These are phyloP conservation scores for Apiotrichum laibachii DNA, from an alignment of 1,284 basidiomycete genomes.

Conservation along the genomic window DNA sequence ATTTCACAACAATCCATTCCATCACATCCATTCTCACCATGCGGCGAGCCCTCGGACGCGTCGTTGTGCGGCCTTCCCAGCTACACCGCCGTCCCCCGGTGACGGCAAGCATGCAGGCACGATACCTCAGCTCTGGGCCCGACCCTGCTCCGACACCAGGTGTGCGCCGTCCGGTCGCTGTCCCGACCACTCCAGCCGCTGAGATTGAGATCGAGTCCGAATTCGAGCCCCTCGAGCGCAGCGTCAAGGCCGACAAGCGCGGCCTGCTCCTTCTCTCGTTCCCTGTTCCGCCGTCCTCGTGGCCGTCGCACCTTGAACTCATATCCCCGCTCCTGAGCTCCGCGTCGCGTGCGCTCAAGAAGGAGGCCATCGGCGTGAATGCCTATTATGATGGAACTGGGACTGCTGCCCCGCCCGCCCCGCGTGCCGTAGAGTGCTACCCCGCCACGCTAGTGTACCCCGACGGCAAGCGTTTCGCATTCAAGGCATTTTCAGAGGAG, in stretches of 20 bases:
- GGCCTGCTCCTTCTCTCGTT: conserved; percentile 38
- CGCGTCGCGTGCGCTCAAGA: conserved; percentile 23
- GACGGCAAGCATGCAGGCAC: no score
- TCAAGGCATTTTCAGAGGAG: conserved; percentile 18
- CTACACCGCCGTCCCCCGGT: no score
- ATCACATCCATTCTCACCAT: no score
- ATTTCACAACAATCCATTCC: not conserved
- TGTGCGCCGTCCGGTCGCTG: not conserved
- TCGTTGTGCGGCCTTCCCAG: no score
- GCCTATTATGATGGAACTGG: conserved; percentile 37
- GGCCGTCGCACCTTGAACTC: conserved; percentile 44
- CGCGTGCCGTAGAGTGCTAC: conserved; percentile 27
- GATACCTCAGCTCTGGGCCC: not conserved
- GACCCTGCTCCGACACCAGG: not conserved
- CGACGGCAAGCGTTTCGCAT: conserved; percentile 30
- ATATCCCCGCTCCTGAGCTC: conserved; percentile 32
- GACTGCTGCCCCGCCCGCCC: conserved; percentile 4
- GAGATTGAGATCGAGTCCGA: no score
- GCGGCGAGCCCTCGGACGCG: no score
- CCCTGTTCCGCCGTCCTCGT: conserved; percentile 35
- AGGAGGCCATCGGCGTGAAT: conserved; percentile 30
- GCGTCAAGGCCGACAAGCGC: conserved; percentile 22
- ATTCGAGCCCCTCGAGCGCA: conserved; percentile 19
- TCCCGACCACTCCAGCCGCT: not conserved
- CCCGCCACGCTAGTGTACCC: conserved; percentile 35